Evolutionary conservation across 257 asterid species (phyloP).

Genomic region (Lycium barbarum): DNA sequence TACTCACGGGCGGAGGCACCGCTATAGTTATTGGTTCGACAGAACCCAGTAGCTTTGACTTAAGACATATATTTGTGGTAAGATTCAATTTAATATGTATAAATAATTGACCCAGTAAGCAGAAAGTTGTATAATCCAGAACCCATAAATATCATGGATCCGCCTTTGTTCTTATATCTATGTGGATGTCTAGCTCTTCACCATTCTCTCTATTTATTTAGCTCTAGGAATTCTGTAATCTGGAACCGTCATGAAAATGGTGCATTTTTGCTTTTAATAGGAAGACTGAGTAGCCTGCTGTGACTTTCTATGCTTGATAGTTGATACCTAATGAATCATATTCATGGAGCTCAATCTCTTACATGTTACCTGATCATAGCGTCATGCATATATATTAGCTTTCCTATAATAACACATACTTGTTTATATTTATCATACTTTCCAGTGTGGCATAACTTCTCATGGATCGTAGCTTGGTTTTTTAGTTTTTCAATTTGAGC

Average conservation of each 20-base stretch:
- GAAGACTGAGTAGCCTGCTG: slow-evolving; percentile 21
- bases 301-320: slow-evolving; percentile 23
- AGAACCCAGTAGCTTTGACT: too few species aligned
- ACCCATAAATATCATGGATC: too few species aligned
- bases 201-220: neutral
- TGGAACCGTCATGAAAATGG: neutral
- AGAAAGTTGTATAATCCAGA: too few species aligned
- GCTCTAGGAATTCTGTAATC: neutral
- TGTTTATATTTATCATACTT: neutral
- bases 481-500: neutral
- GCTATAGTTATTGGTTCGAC: too few species aligned
- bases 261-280: neutral
- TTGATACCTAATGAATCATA: slow-evolving; percentile 4
- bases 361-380: slow-evolving; percentile 8
- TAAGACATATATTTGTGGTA: too few species aligned
- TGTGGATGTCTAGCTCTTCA: slow-evolving; percentile 10
- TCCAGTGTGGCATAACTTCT: neutral
- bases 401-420: neutral
- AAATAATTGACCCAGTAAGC: too few species aligned
- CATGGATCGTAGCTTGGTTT: neutral
- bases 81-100: too few species aligned
- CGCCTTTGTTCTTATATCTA: neutral
- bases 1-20: neutral
- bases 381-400: neutral
- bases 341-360: neutral